These are phyloP conservation scores for Candida sp. DNA, from an alignment of 1,139 yeast species.

Conservation along the genomic window DNA sequence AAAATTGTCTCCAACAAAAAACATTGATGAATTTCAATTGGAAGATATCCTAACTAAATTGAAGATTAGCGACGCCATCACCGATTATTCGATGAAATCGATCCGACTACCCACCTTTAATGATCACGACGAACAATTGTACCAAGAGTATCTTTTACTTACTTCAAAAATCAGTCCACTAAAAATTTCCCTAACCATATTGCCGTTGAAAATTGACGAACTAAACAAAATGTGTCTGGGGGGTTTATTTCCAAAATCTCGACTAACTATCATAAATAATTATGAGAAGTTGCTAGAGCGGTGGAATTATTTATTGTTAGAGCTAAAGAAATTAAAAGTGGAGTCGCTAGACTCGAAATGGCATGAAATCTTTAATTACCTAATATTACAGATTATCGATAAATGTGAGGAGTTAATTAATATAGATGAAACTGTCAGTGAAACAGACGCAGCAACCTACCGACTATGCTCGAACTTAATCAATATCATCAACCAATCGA, in stretches of 20 bases:
- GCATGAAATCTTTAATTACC: constrained; percentile 46
- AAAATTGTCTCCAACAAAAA: constrained; percentile 39
- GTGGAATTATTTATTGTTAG: constrained; percentile 37
- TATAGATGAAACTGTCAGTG: constrained; percentile 7
- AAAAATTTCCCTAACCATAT: constrained; percentile 54
- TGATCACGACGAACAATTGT: constrained; percentile 24
- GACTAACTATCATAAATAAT: constrained; percentile 31
- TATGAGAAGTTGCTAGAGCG: constrained; percentile 37
- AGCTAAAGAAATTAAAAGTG: constrained; percentile 35
- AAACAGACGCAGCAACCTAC: constrained; percentile 10
- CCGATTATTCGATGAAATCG: constrained; percentile 14
- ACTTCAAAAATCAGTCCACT: constrained; percentile 45
- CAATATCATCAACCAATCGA: constrained; percentile 20
- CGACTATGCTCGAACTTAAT: constrained; percentile 1
- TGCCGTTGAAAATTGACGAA: constrained; percentile 53
- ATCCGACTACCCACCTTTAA: constrained; percentile 31
- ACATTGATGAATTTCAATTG: constrained; percentile 35
- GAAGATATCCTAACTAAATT: constrained; percentile 40
- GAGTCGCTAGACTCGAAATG: constrained; percentile 55
- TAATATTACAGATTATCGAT: constrained; percentile 35
- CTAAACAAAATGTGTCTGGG: constrained; percentile 30
- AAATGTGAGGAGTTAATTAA: constrained; percentile 25
- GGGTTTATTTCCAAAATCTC: constrained; percentile 25
- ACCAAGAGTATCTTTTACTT: constrained; percentile 26
- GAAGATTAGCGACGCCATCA: constrained; percentile 24